Evolutionary conservation across 1,284 basidiomycete species (phyloP), one percentile per base, ranked within the genome.

Genomic region (Malassezia arunalokei): DNA sequence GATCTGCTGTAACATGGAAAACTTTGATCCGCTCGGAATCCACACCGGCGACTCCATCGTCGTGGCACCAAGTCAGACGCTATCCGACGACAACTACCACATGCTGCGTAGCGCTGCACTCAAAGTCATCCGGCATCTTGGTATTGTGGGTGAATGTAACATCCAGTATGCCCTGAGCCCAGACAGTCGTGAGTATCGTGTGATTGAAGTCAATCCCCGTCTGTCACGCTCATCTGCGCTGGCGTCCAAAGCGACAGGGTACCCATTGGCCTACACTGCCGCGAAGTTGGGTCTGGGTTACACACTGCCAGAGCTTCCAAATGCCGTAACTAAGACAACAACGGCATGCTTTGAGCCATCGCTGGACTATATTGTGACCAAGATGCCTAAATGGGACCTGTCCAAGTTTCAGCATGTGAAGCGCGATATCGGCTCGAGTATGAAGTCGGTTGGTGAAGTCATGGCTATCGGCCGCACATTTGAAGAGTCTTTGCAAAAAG

Each of bases 1-100:
- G 73, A 91, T 91, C 67, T 91, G 88, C 76, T 92, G 88, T 76
- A 91, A 91, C 75, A 90, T 89, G 87, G 87, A 94, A 77, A 98
- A 98, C 77, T 98, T 98, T 66, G 94, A 98, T 73, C 94, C 94
- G 17, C 83, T 98, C 57, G 94, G 94, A 61, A 96, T 89, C 39
- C 94, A 98, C 76, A 98, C 94, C n/a, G 94, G 94, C 69, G 94
- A 98, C 75, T 98, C 92, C n/a, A 98, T 99, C 69, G 94, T 98
- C 71, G 90, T 98, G 40, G 94, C 94, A 5, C 94, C 94, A 1
- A 95, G 90, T 4, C 94, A 99, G 75, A 98, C 94, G 2, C 78
- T 99, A 14, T 87, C 91, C 33, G 94, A 98, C 70, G 74, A 75
- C 73, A 89, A 95, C 74, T 99, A 98, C 77, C 91, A 99, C 77